Evolutionary conservation across 768 basidiomycete species (phyloP), one percentile per base, ranked within the genome.

Genomic region (Pleurotus platypus): DNA sequence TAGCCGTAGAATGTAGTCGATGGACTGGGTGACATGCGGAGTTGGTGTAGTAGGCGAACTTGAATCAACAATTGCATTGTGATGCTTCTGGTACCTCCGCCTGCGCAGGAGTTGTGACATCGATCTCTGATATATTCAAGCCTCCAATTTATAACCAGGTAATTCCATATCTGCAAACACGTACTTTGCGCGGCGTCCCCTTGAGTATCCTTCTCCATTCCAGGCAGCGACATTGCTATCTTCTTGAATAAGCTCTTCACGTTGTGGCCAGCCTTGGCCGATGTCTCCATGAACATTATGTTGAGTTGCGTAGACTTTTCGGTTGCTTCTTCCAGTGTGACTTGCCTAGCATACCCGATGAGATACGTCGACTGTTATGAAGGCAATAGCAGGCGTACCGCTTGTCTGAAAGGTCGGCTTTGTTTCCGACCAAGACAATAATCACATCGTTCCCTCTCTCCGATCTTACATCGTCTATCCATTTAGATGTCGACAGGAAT

Each of bases 201-300:
- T 61, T 87, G 85, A 20, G 65, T 78, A 37, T 88, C 91, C 69
- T 90, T 93, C 66, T 95, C 93, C 85, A 94, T 94, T 11, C 97
- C 97, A 16, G 97, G 96, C 49, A 99, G 74, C 2, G 94, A 94
- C 88, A 98, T 87, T 1, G 97, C 97, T 62, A 99, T 99, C 80
- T 98, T 98, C 78, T 98, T 95, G 81, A 99, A 99, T 63, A 99
- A 72, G 62, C 92, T 92, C 78, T 99, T 99, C 60, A 99, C 97
- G 62, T 99, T 99, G 70, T 98, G 97, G 2, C 97, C 97, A 5
- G 97, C 97, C 71, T 99, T 99, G 27, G 97, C 97, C 26, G 94
- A 97, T 7, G 97, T 98, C 75, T 99, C 97, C 89, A 98, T 98
- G 69, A 96, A 97, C 89, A 98, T 92, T 63, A 98, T 92, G 65